Conservation (phyloP, 2,329 filamentous ascomycete species). For the Trichoderma koningiopsis region DNA sequence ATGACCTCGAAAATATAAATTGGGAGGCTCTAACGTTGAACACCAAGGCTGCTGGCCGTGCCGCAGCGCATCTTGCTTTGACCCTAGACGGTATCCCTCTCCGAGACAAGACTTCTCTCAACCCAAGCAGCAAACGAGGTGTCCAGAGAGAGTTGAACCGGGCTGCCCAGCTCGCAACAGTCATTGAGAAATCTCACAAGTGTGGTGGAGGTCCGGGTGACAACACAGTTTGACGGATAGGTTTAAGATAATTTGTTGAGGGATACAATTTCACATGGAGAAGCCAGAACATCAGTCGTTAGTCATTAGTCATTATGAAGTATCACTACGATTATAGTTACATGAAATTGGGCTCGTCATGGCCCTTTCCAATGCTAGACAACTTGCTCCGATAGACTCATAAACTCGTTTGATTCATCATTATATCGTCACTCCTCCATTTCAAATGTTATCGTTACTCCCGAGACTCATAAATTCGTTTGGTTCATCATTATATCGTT, state of each 20-base stretch:
- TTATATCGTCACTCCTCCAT: neutral
- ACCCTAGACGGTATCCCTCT: conserved; percentile 41
- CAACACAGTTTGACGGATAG: conserved; percentile 23
- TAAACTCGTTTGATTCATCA: neutral
- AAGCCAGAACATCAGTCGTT: neutral
- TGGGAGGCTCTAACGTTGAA: conserved; percentile 44
- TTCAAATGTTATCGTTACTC: too few species aligned
- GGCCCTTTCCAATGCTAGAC: neutral
- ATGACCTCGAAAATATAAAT: conserved; percentile 46
- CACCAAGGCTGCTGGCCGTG: conserved; percentile 51
- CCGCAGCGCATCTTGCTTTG: conserved; percentile 47
- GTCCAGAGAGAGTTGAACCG: conserved; percentile 33
- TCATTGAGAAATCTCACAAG: conserved; percentile 36
- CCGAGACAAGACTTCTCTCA: conserved; percentile 33
- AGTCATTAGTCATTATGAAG: conserved; percentile 8
- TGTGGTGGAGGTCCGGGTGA: conserved; percentile 34
- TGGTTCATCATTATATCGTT: neutral
- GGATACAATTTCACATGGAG: neutral
- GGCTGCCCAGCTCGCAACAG: conserved; percentile 32
- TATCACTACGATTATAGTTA: conserved; percentile 6
- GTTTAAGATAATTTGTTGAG: neutral
- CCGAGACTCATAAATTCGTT: neutral
- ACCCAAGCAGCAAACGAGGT: conserved; percentile 34
- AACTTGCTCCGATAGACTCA: neutral
- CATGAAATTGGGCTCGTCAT: neutral